A percentile compares a stretch with the other conserved stretches of the same genome.
Evolutionary conservation across 176 grass and related monocot genomes (phyloP).

Genomic region (Oryza punctata): DNA sequence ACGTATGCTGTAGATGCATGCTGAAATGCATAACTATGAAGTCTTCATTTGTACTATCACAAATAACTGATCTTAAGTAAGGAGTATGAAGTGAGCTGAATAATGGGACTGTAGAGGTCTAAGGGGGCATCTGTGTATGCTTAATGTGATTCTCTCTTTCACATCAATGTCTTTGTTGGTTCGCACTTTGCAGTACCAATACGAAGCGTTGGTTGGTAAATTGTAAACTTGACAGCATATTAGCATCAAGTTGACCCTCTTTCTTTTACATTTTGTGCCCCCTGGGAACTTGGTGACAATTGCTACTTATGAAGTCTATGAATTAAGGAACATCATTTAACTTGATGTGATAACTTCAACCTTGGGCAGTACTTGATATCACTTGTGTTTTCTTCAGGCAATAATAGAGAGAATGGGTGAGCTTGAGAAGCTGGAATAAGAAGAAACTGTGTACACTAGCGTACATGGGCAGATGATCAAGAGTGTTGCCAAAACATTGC

Average conservation of each 20-base stretch:
- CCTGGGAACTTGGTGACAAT: background rate
- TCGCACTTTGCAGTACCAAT: background rate
- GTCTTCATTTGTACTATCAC: background rate
- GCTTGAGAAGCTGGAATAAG: constrained; percentile 63
- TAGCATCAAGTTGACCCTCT: background rate
- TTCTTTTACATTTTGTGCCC: background rate
- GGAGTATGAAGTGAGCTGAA: background rate
- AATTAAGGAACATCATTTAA: background rate
- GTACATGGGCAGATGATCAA: background rate
- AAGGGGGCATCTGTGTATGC: background rate
- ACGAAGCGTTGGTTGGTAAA: constrained; percentile 1
- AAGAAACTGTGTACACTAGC: constrained; percentile 20
- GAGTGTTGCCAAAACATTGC: background rate
- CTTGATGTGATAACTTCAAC: background rate
- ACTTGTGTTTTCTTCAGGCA: constrained; percentile 45
- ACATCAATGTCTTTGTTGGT: background rate
- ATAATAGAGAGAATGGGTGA: constrained; percentile 72
- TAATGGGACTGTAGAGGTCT: background rate
- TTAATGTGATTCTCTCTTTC: background rate
- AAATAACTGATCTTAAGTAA: background rate
- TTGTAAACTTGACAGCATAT: constrained; percentile 5
- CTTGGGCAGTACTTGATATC: background rate
- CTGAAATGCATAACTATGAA: background rate
- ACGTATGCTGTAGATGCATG: background rate
- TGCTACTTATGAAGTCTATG: background rate